A percentile compares a stretch with the other conserved stretches of the same genome.
Evolutionary conservation across 768 basidiomycete genomes (phyloP).

Genomic region (Boletus rufocinnamomeus): DNA sequence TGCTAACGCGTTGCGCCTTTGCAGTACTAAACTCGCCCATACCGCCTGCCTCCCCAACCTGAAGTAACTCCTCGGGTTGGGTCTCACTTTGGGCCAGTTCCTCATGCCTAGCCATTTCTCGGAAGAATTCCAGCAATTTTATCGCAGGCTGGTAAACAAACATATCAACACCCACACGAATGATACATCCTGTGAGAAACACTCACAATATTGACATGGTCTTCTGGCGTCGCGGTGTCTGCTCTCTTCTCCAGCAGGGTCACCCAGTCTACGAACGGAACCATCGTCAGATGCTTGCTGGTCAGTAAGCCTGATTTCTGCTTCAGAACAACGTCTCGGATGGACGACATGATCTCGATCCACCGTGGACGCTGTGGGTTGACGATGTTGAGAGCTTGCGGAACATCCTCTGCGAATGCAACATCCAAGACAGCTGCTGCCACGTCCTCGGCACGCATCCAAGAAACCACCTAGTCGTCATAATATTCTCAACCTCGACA

Average conservation of each 20-base stretch:
- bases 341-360: conserved; percentile 25
- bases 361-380: conserved; percentile 40
- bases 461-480: conserved; percentile 30
- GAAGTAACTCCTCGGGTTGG: background rate
- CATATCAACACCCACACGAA: background rate
- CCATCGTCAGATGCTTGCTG: conserved; percentile 18
- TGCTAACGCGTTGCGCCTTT: conserved; percentile 15
- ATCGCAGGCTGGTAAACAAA: conserved; percentile 31
- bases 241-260: conserved; percentile 28
- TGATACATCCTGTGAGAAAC: background rate
- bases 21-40: conserved; percentile 8
- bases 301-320: conserved; percentile 7
- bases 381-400: conserved; percentile 38
- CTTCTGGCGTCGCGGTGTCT: conserved; percentile 12
- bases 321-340: conserved; percentile 24
- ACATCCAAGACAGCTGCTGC: conserved; percentile 36
- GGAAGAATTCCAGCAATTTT: conserved; percentile 35
- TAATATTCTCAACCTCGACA: background rate
- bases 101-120: conserved; percentile 11
- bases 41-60: conserved; percentile 6
- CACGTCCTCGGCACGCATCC: conserved; percentile 42
- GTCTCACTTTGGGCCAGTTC: background rate
- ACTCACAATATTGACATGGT: conserved; percentile 10
- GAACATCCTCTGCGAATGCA: conserved; percentile 25
- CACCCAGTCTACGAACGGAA: conserved; percentile 36